Conservation (phyloP, 768 basidiomycete genomes). For the Tylopilus sp. region DNA sequence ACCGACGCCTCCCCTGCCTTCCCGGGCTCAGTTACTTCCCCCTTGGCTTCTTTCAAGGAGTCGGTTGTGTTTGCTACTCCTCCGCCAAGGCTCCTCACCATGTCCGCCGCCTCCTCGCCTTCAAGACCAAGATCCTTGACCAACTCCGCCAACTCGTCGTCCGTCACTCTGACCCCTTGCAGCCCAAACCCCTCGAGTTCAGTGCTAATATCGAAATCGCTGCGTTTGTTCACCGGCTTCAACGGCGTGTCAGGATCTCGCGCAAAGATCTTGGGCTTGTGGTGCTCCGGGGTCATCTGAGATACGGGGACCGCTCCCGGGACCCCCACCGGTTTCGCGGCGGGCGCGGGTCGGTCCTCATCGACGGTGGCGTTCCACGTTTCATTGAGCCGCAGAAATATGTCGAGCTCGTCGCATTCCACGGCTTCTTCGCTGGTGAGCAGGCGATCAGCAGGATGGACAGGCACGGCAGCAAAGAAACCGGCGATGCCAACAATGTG, state of each 20-base stretch:
- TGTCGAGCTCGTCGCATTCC: slow-evolving; percentile 68
- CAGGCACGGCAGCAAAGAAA: not conserved
- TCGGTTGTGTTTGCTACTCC: slow-evolving; percentile 21
- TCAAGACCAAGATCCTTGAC: slow-evolving; percentile 74
- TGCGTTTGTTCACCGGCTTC: slow-evolving; percentile 56
- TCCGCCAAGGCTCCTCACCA: slow-evolving; percentile 60
- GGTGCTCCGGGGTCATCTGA: slow-evolving; percentile 77
- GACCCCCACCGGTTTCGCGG: slow-evolving; percentile 67
- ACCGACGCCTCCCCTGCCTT: not conserved
- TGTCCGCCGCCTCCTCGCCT: slow-evolving; percentile 71
- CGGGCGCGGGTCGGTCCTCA: slow-evolving; percentile 54
- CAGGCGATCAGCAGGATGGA: slow-evolving; percentile 7
- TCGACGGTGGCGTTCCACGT: slow-evolving; percentile 58
- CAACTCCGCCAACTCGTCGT: slow-evolving; percentile 67
- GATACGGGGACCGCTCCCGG: slow-evolving; percentile 73
- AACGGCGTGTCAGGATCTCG: slow-evolving; percentile 41
- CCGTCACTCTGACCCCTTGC: slow-evolving; percentile 73
- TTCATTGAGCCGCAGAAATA: slow-evolving; percentile 71
- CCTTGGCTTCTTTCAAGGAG: slow-evolving; percentile 9
- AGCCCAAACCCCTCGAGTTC: slow-evolving; percentile 69
- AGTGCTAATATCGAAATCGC: slow-evolving; percentile 62
- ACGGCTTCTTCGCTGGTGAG: slow-evolving; percentile 74
- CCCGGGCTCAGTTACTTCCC: not conserved
- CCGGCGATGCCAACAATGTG: slow-evolving; percentile 57
- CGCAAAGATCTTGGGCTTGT: slow-evolving; percentile 56